A percentile compares a stretch with the other conserved stretches of the same genome.
These are phyloP conservation scores for Gynochthodes officinalis DNA, from an alignment of 257 asterid genomes.

Conservation along the genomic window DNA sequence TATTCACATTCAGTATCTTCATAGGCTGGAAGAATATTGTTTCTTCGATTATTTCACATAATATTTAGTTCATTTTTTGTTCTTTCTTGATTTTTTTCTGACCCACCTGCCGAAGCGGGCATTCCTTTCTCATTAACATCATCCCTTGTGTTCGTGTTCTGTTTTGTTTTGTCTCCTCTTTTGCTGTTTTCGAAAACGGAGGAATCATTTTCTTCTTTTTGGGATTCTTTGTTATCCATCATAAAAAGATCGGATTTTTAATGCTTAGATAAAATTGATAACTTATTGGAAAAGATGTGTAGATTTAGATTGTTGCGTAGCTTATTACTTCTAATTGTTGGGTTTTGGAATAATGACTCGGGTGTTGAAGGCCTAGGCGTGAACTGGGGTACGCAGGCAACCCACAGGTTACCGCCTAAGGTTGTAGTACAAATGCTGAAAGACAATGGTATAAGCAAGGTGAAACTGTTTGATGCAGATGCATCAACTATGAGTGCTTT, in stretches of 20 bases:
- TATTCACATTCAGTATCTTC: not conserved
- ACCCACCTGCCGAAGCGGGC: not conserved
- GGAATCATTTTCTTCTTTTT: not conserved
- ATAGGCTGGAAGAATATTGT: not conserved
- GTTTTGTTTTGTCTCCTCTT: not conserved
- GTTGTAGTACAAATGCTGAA: constrained; percentile 33
- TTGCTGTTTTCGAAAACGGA: not conserved
- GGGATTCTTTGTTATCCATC: not conserved
- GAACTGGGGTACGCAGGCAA: constrained; percentile 48
- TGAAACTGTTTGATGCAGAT: constrained; percentile 39
- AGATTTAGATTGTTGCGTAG: constrained; percentile 1
- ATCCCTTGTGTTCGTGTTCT: not conserved
- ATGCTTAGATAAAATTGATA: not conserved
- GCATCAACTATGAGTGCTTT: constrained; percentile 34
- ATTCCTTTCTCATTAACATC: not conserved
- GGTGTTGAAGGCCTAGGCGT: constrained; percentile 35
- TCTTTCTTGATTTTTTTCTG: not conserved
- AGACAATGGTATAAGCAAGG: constrained; percentile 35
- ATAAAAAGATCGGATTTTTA: not conserved
- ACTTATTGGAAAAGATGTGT: constrained; percentile 14
- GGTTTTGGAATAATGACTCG: constrained; percentile 2
- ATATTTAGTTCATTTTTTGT: not conserved
- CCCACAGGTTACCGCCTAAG: constrained; percentile 31
- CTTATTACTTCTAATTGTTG: constrained; percentile 8
- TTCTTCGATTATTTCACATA: not conserved